Conservation (phyloP, 169 alveolate genomes). For the Cryptosporidium felis region DNA sequence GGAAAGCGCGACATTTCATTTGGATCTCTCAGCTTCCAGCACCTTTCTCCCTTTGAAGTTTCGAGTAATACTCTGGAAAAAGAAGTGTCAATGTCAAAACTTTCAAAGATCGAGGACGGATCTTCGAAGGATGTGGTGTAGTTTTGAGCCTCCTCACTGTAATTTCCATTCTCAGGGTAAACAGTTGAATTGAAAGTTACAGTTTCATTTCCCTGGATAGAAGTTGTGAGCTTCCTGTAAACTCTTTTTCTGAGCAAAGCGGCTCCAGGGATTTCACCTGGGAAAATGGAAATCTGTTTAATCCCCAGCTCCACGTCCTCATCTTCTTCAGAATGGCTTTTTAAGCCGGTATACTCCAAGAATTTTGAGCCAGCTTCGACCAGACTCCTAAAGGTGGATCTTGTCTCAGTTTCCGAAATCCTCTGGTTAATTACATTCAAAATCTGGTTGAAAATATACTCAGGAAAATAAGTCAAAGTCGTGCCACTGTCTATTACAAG, state of each 20-base stretch:
- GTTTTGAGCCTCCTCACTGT: background rate
- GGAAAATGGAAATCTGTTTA: conserved; percentile 37
- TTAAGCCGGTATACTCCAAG: conserved; percentile 32
- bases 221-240: conserved; percentile 1
- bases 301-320: background rate
- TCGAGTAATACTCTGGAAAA: conserved; percentile 58
- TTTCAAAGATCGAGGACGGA: background rate
- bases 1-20: conserved; percentile 67
- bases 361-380: conserved; percentile 58
- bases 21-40: conserved; percentile 46
- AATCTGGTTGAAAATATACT: conserved; percentile 64
- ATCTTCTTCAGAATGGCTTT: background rate
- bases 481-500: conserved; percentile 76
- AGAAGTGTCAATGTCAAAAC: conserved; percentile 30
- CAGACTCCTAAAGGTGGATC: conserved; percentile 29
- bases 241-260: conserved; percentile 51
- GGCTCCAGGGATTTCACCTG: conserved; percentile 70
- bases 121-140: background rate
- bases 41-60: conserved; percentile 55
- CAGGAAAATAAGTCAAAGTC: conserved; percentile 76
- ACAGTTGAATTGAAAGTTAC: conserved; percentile 36
- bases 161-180: conserved; percentile 4
- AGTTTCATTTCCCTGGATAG: background rate
- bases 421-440: conserved; percentile 61
- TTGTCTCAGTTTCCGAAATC: conserved; percentile 44